These are phyloP conservation scores for Pythium utonaiense DNA, from an alignment of 352 stramenopile species.

Conservation along the genomic window DNA sequence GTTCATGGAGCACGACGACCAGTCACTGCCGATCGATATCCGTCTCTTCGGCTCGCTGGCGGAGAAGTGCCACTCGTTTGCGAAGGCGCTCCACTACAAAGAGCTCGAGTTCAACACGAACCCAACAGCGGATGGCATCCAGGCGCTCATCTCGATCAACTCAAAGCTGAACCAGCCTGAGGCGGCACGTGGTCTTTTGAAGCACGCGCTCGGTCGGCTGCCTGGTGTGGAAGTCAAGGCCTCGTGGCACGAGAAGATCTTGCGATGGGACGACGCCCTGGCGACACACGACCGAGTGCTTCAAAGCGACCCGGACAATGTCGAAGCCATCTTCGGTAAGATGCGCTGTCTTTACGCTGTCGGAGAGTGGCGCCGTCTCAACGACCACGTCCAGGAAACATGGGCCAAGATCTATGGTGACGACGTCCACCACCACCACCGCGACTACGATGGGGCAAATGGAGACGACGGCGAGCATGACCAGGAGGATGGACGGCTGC, in stretches of 20 bases:
- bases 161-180: conserved; percentile 96
- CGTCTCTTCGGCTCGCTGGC: conserved; percentile 94
- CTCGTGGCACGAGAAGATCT: conserved; percentile 98
- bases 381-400: conserved; percentile 89
- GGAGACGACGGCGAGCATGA: conserved; percentile 11
- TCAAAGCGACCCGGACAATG: conserved; percentile 69
- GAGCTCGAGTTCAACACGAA: conserved; percentile 97
- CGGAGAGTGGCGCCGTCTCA: conserved; percentile 95
- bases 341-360: conserved; percentile 98
- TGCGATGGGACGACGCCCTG: conserved; percentile 97
- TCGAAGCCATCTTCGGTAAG: conserved; percentile 96
- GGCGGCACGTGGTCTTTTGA: conserved; percentile 98
- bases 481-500: conserved; percentile 39
- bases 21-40: conserved; percentile 97
- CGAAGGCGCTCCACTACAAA: conserved; percentile 98
- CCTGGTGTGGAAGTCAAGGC: conserved; percentile 89
- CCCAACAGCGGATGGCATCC: conserved; percentile 91
- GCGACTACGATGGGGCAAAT: conserved; percentile 23
- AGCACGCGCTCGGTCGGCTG: conserved; percentile 83
- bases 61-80: conserved; percentile 98
- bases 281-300: conserved; percentile 90
- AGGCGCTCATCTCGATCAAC: conserved; percentile 99
- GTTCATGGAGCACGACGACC: conserved; percentile 99
- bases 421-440: conserved; percentile 14
- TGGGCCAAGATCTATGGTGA: conserved; percentile 86